Evolutionary conservation across 805 yeast genomes (phyloP).

Genomic region (Candida fluviatilis): DNA sequence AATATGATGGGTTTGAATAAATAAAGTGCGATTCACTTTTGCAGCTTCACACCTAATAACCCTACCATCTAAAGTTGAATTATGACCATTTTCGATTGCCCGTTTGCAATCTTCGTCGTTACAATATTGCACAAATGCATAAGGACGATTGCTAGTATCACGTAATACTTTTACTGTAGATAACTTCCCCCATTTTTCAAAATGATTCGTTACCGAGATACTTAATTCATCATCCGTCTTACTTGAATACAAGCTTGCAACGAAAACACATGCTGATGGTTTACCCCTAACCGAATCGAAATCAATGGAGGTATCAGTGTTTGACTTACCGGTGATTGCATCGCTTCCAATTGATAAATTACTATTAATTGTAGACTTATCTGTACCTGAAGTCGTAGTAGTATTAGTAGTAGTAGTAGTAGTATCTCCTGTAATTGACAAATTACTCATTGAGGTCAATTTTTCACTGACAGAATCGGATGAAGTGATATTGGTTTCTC

Average conservation of each 20-base stretch:
- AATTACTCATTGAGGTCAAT: neutral
- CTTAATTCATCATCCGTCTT: conserved; percentile 69
- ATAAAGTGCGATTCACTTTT: conserved; percentile 82
- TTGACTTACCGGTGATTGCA: conserved; percentile 7
- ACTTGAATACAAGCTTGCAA: conserved; percentile 70
- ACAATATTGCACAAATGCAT: conserved; percentile 86
- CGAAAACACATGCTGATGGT: conserved; percentile 86
- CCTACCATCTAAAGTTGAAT: conserved; percentile 66
- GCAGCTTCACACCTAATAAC: conserved; percentile 86
- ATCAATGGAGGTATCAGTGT: neutral
- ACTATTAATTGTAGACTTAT: neutral
- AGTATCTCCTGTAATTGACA: neutral
- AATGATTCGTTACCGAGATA: conserved; percentile 63
- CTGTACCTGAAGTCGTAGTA: neutral
- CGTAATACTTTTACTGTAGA: conserved; percentile 76
- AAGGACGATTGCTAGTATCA: conserved; percentile 78
- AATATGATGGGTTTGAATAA: conserved; percentile 37
- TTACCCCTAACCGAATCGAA: conserved; percentile 39
- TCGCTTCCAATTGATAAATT: neutral
- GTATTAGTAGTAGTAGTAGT: conserved; percentile 4
- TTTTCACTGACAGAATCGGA: no score
- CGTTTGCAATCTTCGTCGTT: conserved; percentile 62
- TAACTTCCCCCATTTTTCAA: conserved; percentile 66
- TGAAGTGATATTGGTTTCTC: no score
- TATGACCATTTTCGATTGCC: conserved; percentile 70